phyloP scores from a whole-genome alignment of 1,284 basidiomycete genomes.

The Heterobasidion occidentale region DNA sequence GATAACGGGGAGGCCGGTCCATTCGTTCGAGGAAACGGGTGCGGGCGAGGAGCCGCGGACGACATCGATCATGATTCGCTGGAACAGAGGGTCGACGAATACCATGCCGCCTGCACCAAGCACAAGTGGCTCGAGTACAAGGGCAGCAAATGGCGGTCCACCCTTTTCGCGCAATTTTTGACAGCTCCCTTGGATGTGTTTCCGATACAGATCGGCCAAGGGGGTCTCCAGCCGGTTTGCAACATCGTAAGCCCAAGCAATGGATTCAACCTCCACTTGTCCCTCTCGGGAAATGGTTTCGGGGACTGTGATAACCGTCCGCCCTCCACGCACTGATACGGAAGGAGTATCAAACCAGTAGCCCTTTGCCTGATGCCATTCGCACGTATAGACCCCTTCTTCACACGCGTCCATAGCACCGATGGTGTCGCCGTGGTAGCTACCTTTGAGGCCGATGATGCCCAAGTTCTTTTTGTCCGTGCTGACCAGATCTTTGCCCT shows the following conservation, averaged over 20 bases:
- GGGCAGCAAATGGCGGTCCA: slow-evolving; percentile 49
- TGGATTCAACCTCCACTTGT: slow-evolving; percentile 27
- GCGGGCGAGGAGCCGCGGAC: slow-evolving; percentile 43
- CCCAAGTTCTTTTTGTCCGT: slow-evolving; percentile 54
- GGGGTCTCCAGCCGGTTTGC: slow-evolving; percentile 47
- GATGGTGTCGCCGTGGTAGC: slow-evolving; percentile 98
- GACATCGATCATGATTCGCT: slow-evolving; percentile 79
- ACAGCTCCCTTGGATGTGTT: slow-evolving; percentile 51
- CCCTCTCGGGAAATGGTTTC: slow-evolving; percentile 27
- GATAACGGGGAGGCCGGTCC: slow-evolving; percentile 83
- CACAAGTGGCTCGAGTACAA: slow-evolving; percentile 88
- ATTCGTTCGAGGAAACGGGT: slow-evolving; percentile 19
- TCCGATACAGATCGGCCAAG: slow-evolving; percentile 61
- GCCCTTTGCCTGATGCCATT: slow-evolving; percentile 93
- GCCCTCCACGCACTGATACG: slow-evolving; percentile 60
- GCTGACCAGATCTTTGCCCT: slow-evolving; percentile 1
- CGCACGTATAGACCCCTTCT: slow-evolving; percentile 89
- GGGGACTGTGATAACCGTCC: slow-evolving; percentile 54
- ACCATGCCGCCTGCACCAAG: slow-evolving; percentile 98
- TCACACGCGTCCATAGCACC: slow-evolving; percentile 95
- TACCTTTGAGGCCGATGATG: slow-evolving; percentile 84
- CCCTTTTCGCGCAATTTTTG: slow-evolving; percentile 35
- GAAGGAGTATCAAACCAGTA: slow-evolving; percentile 91
- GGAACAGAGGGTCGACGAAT: slow-evolving; percentile 96
- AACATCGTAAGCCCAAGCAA: slow-evolving; percentile 73